Conservation (phyloP, 257 asterid genomes). For the Knoxia roxburghii region DNA sequence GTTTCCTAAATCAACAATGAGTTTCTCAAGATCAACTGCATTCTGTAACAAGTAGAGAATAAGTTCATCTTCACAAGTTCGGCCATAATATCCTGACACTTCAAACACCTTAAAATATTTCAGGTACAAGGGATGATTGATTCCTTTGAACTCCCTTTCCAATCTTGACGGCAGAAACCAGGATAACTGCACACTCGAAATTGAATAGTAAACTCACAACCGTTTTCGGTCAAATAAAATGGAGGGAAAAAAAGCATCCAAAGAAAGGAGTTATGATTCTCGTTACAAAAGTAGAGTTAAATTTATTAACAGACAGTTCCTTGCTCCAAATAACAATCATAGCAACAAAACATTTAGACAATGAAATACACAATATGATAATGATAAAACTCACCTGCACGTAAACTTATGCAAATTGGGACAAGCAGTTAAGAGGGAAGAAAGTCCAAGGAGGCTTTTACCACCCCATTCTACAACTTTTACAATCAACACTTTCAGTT, state of each 20-base stretch:
- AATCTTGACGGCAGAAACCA: neutral
- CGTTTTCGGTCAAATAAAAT: neutral
- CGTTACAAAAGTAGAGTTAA: no score
- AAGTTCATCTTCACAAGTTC: constrained; percentile 2
- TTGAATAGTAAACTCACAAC: neutral
- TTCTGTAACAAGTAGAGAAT: neutral
- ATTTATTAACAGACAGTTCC: no score
- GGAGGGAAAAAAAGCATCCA: neutral
- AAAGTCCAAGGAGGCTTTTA: no score
- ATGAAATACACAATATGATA: no score
- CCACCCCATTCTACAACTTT: no score
- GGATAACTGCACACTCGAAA: neutral
- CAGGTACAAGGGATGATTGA: neutral
- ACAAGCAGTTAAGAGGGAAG: no score
- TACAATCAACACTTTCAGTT: no score
- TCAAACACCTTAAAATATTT: neutral
- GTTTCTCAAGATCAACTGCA: neutral
- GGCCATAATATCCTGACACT: neutral
- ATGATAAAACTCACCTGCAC: no score
- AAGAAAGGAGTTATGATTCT: neutral
- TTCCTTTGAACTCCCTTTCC: neutral
- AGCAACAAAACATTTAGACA: no score
- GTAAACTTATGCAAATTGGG: no score
- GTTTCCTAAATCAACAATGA: neutral
- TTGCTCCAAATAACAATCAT: no score